Percentiles rank a stretch among this genome's conserved stretches.
Conservation (phyloP, 768 basidiomycete genomes). For the Boletus rubroflammeus region DNA sequence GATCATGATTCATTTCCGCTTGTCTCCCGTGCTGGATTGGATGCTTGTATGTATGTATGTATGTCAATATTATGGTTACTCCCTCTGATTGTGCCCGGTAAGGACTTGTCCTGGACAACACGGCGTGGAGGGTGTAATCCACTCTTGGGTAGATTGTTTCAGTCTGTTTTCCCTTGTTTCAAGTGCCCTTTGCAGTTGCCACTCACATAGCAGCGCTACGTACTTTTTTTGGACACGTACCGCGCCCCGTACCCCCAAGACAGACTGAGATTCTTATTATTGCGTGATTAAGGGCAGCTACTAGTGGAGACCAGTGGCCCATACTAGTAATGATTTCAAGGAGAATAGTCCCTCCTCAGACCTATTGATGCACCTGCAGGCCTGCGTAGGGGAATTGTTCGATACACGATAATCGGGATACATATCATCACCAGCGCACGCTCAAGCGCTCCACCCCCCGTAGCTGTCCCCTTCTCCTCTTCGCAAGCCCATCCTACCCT, state of each 20-base stretch:
- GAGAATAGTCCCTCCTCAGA: not conserved
- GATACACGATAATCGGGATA: not conserved
- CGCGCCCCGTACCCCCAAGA: no score
- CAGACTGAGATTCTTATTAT: no score
- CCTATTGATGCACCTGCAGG: no score
- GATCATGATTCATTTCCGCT: constrained; percentile 6
- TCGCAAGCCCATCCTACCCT: not conserved
- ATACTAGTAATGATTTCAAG: not conserved
- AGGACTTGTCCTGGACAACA: not conserved
- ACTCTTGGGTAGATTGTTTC: no score
- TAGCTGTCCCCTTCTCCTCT: no score
- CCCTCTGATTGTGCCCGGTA: not conserved
- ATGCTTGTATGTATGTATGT: constrained; percentile 1
- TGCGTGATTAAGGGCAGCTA: not conserved
- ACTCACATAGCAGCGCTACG: no score
- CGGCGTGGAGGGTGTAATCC: not conserved
- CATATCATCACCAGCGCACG: not conserved
- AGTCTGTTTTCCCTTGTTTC: no score
- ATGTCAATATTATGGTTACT: not conserved
- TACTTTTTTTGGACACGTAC: no score
- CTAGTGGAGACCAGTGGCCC: not conserved
- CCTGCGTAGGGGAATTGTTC: no score
- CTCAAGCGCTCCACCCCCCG: not conserved
- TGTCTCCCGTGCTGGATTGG: not conserved
- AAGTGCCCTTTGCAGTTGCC: no score